Evolutionary conservation across 306 rosid species (phyloP).

Genomic region (Ormosia semicastrata): DNA sequence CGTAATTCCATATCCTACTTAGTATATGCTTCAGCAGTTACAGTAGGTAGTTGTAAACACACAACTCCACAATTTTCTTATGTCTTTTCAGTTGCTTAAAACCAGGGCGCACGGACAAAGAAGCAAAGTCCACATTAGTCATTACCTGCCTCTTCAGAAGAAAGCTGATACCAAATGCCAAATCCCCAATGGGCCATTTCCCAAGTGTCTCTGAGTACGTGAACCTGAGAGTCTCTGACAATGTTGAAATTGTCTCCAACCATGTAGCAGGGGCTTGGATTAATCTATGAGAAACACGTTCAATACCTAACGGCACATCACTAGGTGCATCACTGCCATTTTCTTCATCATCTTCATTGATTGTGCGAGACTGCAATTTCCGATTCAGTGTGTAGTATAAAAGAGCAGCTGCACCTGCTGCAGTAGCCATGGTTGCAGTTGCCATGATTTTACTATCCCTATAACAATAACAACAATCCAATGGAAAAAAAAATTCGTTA

Average conservation of each 20-base stretch:
- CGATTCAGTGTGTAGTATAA: conserved; percentile 81
- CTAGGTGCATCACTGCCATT: conserved; percentile 27
- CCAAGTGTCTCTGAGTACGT: conserved; percentile 97
- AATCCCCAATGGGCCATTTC: conserved; percentile 97
- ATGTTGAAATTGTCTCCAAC: conserved; percentile 87
- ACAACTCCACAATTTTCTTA: neutral
- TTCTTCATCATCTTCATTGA: conserved; percentile 49
- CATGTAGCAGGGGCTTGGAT: conserved; percentile 94
- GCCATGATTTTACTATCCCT: conserved; percentile 69
- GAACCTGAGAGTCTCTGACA: conserved; percentile 88
- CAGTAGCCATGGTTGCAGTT: conserved; percentile 98
- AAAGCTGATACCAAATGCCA: conserved; percentile 92
- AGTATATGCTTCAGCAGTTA: neutral
- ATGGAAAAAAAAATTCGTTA: neutral
- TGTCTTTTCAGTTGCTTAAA: neutral
- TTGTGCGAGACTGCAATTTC: conserved; percentile 43
- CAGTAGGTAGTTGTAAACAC: neutral
- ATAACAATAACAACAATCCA: neutral
- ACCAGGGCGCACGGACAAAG: neutral
- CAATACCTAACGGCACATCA: conserved; percentile 48
- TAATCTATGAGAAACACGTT: conserved; percentile 73
- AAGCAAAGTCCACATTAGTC: conserved; percentile 19
- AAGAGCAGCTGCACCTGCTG: conserved; percentile 97
- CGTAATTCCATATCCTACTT: neutral
- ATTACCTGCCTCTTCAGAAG: conserved; percentile 90